These are phyloP conservation scores for Neonectria magnoliae DNA, from an alignment of 2,329 filamentous ascomycete species.

Conservation along the genomic window DNA sequence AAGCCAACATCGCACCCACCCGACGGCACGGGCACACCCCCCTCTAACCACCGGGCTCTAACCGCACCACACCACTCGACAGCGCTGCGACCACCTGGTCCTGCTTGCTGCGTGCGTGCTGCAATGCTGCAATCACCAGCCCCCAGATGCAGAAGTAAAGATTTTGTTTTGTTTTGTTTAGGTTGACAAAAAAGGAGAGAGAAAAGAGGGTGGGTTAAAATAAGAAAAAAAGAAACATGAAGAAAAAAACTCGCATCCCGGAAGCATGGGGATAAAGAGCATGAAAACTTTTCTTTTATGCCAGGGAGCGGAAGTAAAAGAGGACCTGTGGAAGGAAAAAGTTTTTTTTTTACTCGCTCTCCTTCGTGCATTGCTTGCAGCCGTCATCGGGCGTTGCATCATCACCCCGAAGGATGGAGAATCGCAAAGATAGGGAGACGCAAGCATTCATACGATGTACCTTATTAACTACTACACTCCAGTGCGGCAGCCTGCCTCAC, in stretches of 20 bases:
- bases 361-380: slow-evolving; percentile 12
- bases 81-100: slow-evolving; percentile 40
- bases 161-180: too few species aligned
- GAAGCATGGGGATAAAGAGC: not conserved
- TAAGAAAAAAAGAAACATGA: slow-evolving; percentile 14
- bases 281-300: not conserved
- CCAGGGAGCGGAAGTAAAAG: slow-evolving; percentile 2
- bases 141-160: slow-evolving; percentile 28
- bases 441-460: not conserved
- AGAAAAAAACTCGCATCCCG: slow-evolving; percentile 7
- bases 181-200: not conserved
- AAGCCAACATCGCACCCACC: slow-evolving; percentile 3
- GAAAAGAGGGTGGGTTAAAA: slow-evolving; percentile 5
- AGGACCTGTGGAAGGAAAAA: slow-evolving; percentile 22
- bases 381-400: slow-evolving; percentile 18
- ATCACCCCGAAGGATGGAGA: slow-evolving; percentile 7
- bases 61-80: slow-evolving; percentile 39
- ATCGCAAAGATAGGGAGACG: not conserved
- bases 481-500: not conserved
- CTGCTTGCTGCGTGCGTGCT: slow-evolving; percentile 34
- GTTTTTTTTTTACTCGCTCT: not conserved
- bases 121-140: slow-evolving; percentile 34
- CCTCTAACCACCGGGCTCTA: slow-evolving; percentile 34
- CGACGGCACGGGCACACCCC: not conserved
- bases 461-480: too few species aligned